Evolutionary conservation across 2,329 filamentous ascomycete genomes (phyloP), one percentile per base, ranked within the genome.

Genomic region (Cordyceps farinosa): DNA sequence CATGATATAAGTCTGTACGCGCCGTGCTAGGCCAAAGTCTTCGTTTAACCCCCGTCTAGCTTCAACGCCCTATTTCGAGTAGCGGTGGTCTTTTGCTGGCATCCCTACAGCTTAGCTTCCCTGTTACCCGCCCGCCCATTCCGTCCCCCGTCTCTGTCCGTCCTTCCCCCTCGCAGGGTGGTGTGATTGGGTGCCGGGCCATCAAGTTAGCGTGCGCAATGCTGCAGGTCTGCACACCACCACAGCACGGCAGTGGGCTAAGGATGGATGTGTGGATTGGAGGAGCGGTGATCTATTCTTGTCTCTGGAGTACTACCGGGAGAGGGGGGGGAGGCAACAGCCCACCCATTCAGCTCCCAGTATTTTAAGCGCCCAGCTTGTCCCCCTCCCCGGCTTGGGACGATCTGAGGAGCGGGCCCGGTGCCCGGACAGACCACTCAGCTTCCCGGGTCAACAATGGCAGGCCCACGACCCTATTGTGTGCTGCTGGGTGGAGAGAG

Each of bases 1-100:
- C 38, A 61, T 51, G 58, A 53, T 61, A 61, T 61, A 61, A 53
- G 40, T 34, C 30, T 51, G 48, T 61, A 61, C 47, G 58, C 58
- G 58, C 48, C 58, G 38, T 52, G 29, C 47, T 40, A 17, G 58
- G 38, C 27, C 38, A 10, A 22, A 11, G 6, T 32, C 45, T 59
- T 32, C n/a, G 3, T 17, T 10, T 15, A 45, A 11, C 11, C 38
- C 38, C 34, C 27, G 27, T 30, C 58, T 40, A 60, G 48, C 29
- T 40, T 13, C 32, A 38, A 48, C 44, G 45, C 55, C 45, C 22
- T 22, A 22, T 11, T 27, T 47, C 7, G 38, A 22, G 22, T 22
- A 22, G 22, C 22, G 38, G 11, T 15, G 13, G 38, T 40, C 38
- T 40, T 40, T 15, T 9, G 5, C 11, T 11, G 38, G 38, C 38